These are phyloP conservation scores for Arthroderma sp. DNA, from an alignment of 2,329 filamentous ascomycete species.

Conservation along the genomic window DNA sequence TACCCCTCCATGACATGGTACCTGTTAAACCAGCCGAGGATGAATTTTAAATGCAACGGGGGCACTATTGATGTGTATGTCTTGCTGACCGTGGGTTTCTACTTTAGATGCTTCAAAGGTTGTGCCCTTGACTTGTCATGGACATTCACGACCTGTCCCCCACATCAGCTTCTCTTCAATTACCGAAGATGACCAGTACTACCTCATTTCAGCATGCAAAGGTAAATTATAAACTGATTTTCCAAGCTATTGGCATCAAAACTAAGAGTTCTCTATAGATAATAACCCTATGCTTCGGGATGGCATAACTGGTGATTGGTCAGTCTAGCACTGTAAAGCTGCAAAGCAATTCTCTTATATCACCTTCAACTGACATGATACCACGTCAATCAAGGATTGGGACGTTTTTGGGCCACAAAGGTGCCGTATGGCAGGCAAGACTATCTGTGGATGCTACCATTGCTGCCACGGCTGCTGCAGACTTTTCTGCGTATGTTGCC, in stretches of 20 bases:
- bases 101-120: constrained; percentile 15
- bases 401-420: constrained; percentile 96
- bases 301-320: constrained; percentile 90
- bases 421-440: constrained; percentile 91
- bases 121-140: constrained; percentile 85
- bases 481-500: constrained; percentile 75
- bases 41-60: background rate
- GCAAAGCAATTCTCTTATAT: constrained; percentile 3
- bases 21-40: background rate
- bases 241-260: background rate
- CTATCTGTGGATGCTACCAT: constrained; percentile 77
- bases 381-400: constrained; percentile 54
- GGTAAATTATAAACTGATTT: constrained; percentile 37
- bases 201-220: constrained; percentile 88
- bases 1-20: background rate
- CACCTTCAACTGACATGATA: constrained; percentile 4
- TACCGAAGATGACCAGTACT: constrained; percentile 73
- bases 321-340: constrained; percentile 19
- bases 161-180: constrained; percentile 82
- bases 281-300: constrained; percentile 98
- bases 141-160: constrained; percentile 82
- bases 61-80: background rate
- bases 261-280: constrained; percentile 45
- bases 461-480: constrained; percentile 85
- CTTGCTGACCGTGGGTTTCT: background rate